A percentile compares a stretch with the other conserved stretches of the same genome.
Evolutionary conservation across 1,284 basidiomycete species (phyloP).

Genomic region (Moesziomyces sp.): DNA sequence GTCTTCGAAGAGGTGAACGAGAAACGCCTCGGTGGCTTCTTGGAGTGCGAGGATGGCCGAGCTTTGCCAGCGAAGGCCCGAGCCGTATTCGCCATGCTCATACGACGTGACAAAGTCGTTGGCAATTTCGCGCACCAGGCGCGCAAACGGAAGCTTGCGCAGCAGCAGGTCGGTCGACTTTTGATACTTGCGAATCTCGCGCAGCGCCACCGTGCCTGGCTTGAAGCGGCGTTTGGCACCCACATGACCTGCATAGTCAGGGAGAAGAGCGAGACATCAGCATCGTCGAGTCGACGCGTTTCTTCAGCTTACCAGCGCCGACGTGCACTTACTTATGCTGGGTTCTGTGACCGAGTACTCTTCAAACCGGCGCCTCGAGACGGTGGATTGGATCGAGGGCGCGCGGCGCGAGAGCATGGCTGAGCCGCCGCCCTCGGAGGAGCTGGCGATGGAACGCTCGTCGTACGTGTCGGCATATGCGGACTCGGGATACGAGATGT

Average conservation of each 20-base stretch:
- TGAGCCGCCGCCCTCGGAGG: slow-evolving; percentile 44
- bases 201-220: slow-evolving; percentile 66
- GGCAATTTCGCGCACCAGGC: slow-evolving; percentile 65
- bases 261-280: background rate
- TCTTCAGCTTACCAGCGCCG: background rate
- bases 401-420: slow-evolving; percentile 48
- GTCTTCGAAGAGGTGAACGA: slow-evolving; percentile 67
- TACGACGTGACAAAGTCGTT: slow-evolving; percentile 65
- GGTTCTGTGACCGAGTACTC: slow-evolving; percentile 44
- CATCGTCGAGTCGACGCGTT: no score
- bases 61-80: slow-evolving; percentile 66
- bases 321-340: slow-evolving; percentile 36
- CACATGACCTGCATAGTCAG: slow-evolving; percentile 21
- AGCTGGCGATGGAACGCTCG: slow-evolving; percentile 42
- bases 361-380: slow-evolving; percentile 38
- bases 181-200: slow-evolving; percentile 66
- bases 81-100: slow-evolving; percentile 53
- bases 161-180: slow-evolving; percentile 66
- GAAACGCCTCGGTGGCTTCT: slow-evolving; percentile 66
- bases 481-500: slow-evolving; percentile 38
- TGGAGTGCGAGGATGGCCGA: slow-evolving; percentile 66
- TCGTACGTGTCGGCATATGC: slow-evolving; percentile 42
- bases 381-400: slow-evolving; percentile 34
- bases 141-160: slow-evolving; percentile 65
- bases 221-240: slow-evolving; percentile 53